A percentile compares a stretch with the other conserved stretches of the same genome.
These are phyloP conservation scores for Tephrocybe sp. DNA, from an alignment of 768 basidiomycete genomes.

Conservation along the genomic window DNA sequence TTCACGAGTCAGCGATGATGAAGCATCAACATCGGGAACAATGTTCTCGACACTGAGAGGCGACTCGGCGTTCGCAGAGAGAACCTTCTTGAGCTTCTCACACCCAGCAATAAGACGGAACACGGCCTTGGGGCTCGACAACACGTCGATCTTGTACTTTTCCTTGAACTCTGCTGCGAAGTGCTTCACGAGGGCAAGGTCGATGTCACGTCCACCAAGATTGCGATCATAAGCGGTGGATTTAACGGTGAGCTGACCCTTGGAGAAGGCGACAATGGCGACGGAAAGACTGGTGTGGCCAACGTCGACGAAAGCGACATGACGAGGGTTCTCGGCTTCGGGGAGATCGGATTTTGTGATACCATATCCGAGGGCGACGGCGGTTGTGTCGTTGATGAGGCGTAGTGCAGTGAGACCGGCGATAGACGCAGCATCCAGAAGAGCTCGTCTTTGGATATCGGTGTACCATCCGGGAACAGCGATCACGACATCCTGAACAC, in stretches of 20 bases:
- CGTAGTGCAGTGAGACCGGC: conserved; percentile 90
- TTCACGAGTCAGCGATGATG: conserved; percentile 83
- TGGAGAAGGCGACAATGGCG: conserved; percentile 88
- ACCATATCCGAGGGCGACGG: conserved; percentile 94
- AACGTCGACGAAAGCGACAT: conserved; percentile 94
- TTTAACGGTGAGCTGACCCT: conserved; percentile 88
- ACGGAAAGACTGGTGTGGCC: conserved; percentile 92
- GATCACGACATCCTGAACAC: conserved; percentile 91
- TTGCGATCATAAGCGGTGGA: conserved; percentile 89
- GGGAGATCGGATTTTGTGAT: conserved; percentile 99
- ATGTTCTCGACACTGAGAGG: conserved; percentile 93
- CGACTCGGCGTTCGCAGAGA: conserved; percentile 90
- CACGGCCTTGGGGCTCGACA: conserved; percentile 85
- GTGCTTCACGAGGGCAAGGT: conserved; percentile 85
- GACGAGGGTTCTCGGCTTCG: conserved; percentile 71
- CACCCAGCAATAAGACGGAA: conserved; percentile 90
- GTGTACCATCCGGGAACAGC: conserved; percentile 98
- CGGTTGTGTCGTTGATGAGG: conserved; percentile 96
- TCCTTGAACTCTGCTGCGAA: conserved; percentile 90
- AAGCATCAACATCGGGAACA: conserved; percentile 94
- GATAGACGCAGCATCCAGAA: conserved; percentile 88
- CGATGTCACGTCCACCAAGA: conserved; percentile 95
- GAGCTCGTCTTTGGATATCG: conserved; percentile 86
- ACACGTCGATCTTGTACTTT: conserved; percentile 98
- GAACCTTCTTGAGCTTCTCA: conserved; percentile 94